Evolutionary conservation across 1,284 basidiomycete genomes (phyloP).

Genomic region (Trametes polyzona): DNA sequence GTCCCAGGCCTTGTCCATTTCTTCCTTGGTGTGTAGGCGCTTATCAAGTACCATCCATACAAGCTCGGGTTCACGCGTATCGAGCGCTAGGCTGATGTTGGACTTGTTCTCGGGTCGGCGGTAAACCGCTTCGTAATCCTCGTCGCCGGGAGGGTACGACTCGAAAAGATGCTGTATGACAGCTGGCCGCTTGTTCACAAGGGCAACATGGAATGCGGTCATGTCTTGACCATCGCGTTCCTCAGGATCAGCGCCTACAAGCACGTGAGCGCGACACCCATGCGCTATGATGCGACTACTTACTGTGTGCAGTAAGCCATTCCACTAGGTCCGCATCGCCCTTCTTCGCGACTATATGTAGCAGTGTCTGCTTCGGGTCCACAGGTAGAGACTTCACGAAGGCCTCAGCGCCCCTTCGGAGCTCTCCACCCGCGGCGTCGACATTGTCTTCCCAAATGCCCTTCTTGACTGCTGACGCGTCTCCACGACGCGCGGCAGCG

Average conservation of each 20-base stretch:
- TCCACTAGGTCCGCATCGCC: constrained; percentile 60
- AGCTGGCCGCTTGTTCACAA: constrained; percentile 51
- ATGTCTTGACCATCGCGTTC: constrained; percentile 61
- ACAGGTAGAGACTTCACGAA: constrained; percentile 50
- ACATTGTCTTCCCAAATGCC: constrained; percentile 70
- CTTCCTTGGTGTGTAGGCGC: constrained; percentile 49
- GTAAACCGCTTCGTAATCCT: constrained; percentile 55
- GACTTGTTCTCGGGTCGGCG: constrained; percentile 41
- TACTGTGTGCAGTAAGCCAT: constrained; percentile 75
- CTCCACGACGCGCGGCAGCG: constrained; percentile 59
- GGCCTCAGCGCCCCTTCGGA: constrained; percentile 56
- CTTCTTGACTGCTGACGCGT: constrained; percentile 57
- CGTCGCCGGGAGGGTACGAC: constrained; percentile 54
- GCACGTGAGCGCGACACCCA: neutral
- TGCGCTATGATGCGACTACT: constrained; percentile 26
- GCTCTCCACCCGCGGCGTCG: constrained; percentile 71
- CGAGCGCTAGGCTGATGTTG: constrained; percentile 58
- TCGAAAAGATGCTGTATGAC: constrained; percentile 63
- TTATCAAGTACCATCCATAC: constrained; percentile 66
- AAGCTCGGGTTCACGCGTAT: constrained; percentile 60
- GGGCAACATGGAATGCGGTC: constrained; percentile 70
- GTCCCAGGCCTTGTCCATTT: constrained; percentile 55
- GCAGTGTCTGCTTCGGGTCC: constrained; percentile 65
- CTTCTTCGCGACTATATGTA: constrained; percentile 63
- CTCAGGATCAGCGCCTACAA: constrained; percentile 67